Conservation (phyloP, 345 rosid genomes). For the Punica granatum region DNA sequence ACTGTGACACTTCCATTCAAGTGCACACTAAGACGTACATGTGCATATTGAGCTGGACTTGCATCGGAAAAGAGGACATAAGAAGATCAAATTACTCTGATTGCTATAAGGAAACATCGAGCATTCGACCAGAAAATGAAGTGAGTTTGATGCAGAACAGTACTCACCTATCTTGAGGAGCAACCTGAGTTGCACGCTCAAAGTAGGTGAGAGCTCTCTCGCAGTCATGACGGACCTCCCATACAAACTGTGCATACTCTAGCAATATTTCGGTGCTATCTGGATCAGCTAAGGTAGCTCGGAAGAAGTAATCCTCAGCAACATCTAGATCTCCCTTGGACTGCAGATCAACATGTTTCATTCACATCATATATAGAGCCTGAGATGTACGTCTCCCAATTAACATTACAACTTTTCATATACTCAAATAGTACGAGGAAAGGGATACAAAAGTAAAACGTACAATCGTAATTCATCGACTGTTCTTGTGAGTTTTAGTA, state of each 20-base stretch:
- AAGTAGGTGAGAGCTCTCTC: slow-evolving; percentile 48
- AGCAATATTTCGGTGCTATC: slow-evolving; percentile 43
- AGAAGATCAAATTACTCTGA: no score
- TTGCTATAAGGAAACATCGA: neutral
- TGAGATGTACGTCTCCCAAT: neutral
- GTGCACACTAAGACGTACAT: neutral
- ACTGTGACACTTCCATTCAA: neutral
- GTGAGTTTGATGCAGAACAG: neutral
- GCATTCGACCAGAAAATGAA: neutral
- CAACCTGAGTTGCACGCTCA: slow-evolving; percentile 53
- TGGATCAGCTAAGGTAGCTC: slow-evolving; percentile 61
- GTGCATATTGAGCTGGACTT: no score
- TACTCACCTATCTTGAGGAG: slow-evolving; percentile 59
- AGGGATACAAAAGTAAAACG: neutral
- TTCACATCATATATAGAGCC: slow-evolving; percentile 2
- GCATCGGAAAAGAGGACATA: no score
- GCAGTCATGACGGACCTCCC: slow-evolving; percentile 63
- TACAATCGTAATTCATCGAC: no score
- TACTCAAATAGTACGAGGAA: neutral
- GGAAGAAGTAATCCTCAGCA: slow-evolving; percentile 61
- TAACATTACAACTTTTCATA: neutral
- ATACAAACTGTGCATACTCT: slow-evolving; percentile 55
- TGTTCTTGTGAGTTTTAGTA: neutral
- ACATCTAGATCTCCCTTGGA: slow-evolving; percentile 62
- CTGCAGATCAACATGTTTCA: slow-evolving; percentile 25